Evolutionary conservation across 2,329 filamentous ascomycete genomes (phyloP).

Genomic region (Exophiala bonariae): DNA sequence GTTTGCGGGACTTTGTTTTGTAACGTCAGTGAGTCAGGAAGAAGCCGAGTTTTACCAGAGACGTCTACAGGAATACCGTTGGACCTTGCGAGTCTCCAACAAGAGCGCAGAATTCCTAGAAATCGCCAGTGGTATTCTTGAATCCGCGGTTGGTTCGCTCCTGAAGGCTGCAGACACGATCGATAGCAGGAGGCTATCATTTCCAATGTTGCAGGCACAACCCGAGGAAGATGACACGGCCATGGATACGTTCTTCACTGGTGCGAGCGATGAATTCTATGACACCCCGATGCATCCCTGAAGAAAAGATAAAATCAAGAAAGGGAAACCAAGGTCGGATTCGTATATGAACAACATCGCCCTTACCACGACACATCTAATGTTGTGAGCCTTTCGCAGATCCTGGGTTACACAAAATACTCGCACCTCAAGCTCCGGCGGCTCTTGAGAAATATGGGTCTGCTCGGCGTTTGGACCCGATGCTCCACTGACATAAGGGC

Average conservation of each 20-base stretch:
- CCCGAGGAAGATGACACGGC: conserved; percentile 19
- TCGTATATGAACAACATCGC: too few relatives aligned
- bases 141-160: conserved; percentile 27
- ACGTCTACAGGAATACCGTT: conserved; percentile 83
- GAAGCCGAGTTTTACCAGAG: conserved; percentile 92
- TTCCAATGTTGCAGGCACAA: conserved; percentile 26
- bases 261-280: conserved; percentile 16
- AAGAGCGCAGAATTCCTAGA: conserved; percentile 30
- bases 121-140: conserved; percentile 29
- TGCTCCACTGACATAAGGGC: too few relatives aligned
- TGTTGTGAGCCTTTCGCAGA: too few relatives aligned
- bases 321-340: too few relatives aligned
- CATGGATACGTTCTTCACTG: conserved; percentile 19
- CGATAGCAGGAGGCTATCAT: conserved; percentile 25
- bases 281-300: conserved; percentile 14
- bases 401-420: too few relatives aligned
- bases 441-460: too few relatives aligned
- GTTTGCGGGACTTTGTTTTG: conserved; percentile 81
- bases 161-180: conserved; percentile 27
- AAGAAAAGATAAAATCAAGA: too few relatives aligned
- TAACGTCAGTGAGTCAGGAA: conserved; percentile 80
- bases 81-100: conserved; percentile 80
- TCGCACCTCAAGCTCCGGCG: too few relatives aligned
- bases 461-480: too few relatives aligned
- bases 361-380: too few relatives aligned